These are phyloP conservation scores for Aegilops speltoides DNA, from an alignment of 176 grass and related monocot genomes.

Conservation along the genomic window DNA sequence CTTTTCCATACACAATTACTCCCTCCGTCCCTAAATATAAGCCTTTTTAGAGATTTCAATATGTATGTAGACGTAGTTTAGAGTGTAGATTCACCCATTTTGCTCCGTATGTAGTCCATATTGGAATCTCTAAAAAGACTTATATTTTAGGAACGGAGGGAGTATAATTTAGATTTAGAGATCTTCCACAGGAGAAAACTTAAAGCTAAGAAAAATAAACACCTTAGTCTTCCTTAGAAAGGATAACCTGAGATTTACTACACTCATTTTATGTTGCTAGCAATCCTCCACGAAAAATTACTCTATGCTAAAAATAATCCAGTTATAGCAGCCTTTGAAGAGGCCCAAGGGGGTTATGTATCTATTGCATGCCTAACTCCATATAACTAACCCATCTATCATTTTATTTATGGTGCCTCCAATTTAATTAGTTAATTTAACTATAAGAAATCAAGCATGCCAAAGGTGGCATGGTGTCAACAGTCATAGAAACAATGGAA, in stretches of 20 bases:
- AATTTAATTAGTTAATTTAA: background rate
- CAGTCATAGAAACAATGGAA: conserved; percentile 12
- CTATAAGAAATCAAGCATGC: background rate
- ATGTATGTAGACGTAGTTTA: no score
- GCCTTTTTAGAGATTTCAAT: no score
- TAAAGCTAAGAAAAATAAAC: background rate
- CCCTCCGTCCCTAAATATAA: no score
- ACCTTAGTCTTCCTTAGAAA: background rate
- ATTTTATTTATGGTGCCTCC: background rate
- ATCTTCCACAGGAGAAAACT: background rate
- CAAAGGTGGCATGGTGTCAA: conserved; percentile 9
- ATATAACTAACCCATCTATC: background rate
- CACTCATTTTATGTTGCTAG: background rate
- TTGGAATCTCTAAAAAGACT: no score
- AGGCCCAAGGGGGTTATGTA: background rate
- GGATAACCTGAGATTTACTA: background rate
- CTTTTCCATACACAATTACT: background rate
- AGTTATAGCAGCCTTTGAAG: conserved; percentile 2
- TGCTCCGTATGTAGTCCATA: no score
- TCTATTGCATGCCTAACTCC: background rate
- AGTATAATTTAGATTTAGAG: background rate
- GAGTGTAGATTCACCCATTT: no score
- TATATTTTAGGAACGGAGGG: no score
- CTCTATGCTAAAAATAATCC: background rate
- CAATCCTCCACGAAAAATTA: background rate